These are phyloP conservation scores for Colletotrichum horii DNA, from an alignment of 2,329 filamentous ascomycete species.

Conservation along the genomic window DNA sequence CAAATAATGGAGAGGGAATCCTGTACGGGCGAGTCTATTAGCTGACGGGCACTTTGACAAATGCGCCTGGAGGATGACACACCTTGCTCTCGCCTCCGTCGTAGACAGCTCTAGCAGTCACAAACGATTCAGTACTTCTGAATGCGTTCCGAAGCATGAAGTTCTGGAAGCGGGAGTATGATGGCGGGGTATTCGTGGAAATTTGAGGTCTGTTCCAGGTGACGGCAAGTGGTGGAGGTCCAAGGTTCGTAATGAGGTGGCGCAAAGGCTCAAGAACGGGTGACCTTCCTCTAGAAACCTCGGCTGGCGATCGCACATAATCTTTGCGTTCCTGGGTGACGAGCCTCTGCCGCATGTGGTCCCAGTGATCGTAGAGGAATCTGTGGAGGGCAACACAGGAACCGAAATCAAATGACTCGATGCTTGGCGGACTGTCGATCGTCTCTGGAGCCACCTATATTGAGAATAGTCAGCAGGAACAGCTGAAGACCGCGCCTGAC, in stretches of 20 bases:
- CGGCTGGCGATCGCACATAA: slow-evolving; percentile 58
- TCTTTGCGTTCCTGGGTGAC: slow-evolving; percentile 64
- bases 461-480: neutral
- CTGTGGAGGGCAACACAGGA: slow-evolving; percentile 73
- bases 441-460: slow-evolving; percentile 52
- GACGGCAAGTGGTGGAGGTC: slow-evolving; percentile 70
- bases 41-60: neutral
- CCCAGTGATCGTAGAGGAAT: slow-evolving; percentile 76
- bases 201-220: slow-evolving; percentile 73
- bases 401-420: slow-evolving; percentile 70
- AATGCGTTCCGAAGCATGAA: slow-evolving; percentile 76
- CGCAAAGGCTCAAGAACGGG: slow-evolving; percentile 65
- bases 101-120: slow-evolving; percentile 70
- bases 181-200: slow-evolving; percentile 65
- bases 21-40: slow-evolving; percentile 32
- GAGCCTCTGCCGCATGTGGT: slow-evolving; percentile 69
- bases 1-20: slow-evolving; percentile 73
- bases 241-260: slow-evolving; percentile 68
- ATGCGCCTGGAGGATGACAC: slow-evolving; percentile 5
- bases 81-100: slow-evolving; percentile 75
- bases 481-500: slow-evolving; percentile 15
- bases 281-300: slow-evolving; percentile 55
- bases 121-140: slow-evolving; percentile 66
- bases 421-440: slow-evolving; percentile 42
- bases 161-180: slow-evolving; percentile 73